Evolutionary conservation across 2,329 filamentous ascomycete species (phyloP).

Genomic region (Fusarium globosum): DNA sequence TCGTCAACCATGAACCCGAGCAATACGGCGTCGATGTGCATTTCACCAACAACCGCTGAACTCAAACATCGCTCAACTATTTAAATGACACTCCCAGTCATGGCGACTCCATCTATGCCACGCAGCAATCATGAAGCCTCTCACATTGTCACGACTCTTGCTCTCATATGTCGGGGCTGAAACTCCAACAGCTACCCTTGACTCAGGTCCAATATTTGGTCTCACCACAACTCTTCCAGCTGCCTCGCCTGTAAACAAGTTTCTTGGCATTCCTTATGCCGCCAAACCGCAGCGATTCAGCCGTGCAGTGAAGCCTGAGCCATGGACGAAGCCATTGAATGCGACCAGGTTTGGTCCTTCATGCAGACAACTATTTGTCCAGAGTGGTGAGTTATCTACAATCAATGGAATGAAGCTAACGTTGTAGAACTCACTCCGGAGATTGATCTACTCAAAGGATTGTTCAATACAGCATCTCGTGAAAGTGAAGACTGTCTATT

Average conservation of each 20-base stretch:
- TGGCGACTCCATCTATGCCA: not conserved
- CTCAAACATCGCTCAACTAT: not conserved
- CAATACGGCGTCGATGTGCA: not conserved
- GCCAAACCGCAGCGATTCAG: slow-evolving; percentile 29
- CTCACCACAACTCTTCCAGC: slow-evolving; percentile 26
- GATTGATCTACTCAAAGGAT: slow-evolving; percentile 28
- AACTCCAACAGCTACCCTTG: slow-evolving; percentile 24
- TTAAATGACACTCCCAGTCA: not conserved
- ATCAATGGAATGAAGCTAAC: not conserved
- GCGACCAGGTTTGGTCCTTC: slow-evolving; percentile 28
- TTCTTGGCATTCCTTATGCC: slow-evolving; percentile 40
- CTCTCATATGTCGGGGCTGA: not conserved
- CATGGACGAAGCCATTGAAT: slow-evolving; percentile 28
- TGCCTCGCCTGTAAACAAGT: slow-evolving; percentile 33
- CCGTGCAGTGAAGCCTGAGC: slow-evolving; percentile 10
- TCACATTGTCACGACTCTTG: not conserved
- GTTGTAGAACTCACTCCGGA: slow-evolving; percentile 32
- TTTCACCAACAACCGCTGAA: not conserved
- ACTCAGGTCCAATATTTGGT: slow-evolving; percentile 33
- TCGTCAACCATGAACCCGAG: not conserved
- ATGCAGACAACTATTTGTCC: slow-evolving; percentile 31
- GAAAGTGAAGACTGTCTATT: slow-evolving; percentile 47
- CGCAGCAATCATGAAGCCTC: slow-evolving; percentile 13
- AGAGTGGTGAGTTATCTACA: slow-evolving; percentile 19
- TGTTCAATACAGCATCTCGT: slow-evolving; percentile 33